Conservation (phyloP, 169 alveolate genomes). For the Cryptosporidium sp. region DNA sequence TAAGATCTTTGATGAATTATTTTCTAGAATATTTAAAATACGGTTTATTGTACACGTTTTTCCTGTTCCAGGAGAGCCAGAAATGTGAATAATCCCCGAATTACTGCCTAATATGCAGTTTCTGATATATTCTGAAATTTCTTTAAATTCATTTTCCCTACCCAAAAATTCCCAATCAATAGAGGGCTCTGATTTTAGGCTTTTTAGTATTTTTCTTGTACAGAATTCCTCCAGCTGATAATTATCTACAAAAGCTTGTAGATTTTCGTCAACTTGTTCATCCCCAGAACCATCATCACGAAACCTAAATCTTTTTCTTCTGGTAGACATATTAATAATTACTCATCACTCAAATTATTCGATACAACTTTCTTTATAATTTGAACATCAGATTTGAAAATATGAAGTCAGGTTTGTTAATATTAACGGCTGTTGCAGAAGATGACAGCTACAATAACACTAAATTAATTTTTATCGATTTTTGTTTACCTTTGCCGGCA, state of each 20-base stretch:
- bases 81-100: slow-evolving; percentile 42
- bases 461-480: not conserved
- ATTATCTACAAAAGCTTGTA: not conserved
- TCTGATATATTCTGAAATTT: slow-evolving; percentile 6
- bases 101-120: not conserved
- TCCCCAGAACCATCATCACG: not conserved
- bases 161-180: slow-evolving; percentile 24
- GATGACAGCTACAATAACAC: not conserved
- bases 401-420: not conserved
- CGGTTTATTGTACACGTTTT: slow-evolving; percentile 47
- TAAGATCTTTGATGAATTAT: slow-evolving; percentile 4
- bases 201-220: slow-evolving; percentile 18
- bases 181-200: slow-evolving; percentile 44
- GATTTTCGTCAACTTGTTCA: not conserved
- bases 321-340: not conserved
- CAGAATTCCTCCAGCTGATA: not conserved
- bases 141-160: slow-evolving; percentile 35
- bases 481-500: slow-evolving; percentile 46
- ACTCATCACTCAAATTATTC: not conserved
- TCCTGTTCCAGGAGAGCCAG: slow-evolving; percentile 75
- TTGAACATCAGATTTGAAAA: not conserved
- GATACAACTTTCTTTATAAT: not conserved
- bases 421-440: not conserved
- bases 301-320: slow-evolving; percentile 2
- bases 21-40: slow-evolving; percentile 28